A percentile compares a stretch with the other conserved stretches of the same genome.
Conservation (phyloP, 176 grass and related monocot species). For the Aegilops longissima region DNA sequence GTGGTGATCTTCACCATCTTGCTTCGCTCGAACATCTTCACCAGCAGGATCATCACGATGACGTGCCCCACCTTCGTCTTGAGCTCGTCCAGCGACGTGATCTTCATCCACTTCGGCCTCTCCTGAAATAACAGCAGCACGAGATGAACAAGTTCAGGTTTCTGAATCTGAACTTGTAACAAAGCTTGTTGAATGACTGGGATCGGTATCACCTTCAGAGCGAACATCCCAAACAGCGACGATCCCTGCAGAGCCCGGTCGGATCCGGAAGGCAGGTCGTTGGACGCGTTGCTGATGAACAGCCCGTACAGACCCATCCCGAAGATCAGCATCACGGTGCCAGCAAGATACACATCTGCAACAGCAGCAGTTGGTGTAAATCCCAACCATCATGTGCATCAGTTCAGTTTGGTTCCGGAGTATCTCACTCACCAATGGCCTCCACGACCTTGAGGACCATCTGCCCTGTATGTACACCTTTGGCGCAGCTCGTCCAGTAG, state of each 20-base stretch:
- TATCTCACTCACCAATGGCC: constrained; percentile 63
- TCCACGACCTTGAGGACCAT: constrained; percentile 96
- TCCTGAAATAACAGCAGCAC: constrained; percentile 42
- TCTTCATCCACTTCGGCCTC: constrained; percentile 94
- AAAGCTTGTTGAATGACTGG: neutral
- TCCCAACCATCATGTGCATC: neutral
- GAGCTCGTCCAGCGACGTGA: constrained; percentile 86
- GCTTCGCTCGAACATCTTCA: constrained; percentile 99
- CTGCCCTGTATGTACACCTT: constrained; percentile 77
- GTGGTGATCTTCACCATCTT: constrained; percentile 94
- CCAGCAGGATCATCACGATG: constrained; percentile 97
- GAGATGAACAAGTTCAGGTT: neutral
- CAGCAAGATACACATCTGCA: constrained; percentile 96
- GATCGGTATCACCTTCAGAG: constrained; percentile 66
- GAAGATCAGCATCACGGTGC: constrained; percentile 98
- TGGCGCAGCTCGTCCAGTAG: constrained; percentile 80
- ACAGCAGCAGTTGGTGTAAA: neutral
- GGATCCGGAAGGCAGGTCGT: constrained; percentile 41
- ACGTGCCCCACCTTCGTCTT: constrained; percentile 98
- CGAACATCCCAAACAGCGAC: constrained; percentile 94
- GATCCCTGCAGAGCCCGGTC: constrained; percentile 78
- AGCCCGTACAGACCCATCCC: constrained; percentile 93
- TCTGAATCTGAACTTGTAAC: neutral
- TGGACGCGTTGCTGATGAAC: constrained; percentile 81
- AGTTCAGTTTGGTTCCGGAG: neutral